These are phyloP conservation scores for Tilletia setariae DNA, from an alignment of 1,284 basidiomycete species.

Conservation along the genomic window DNA sequence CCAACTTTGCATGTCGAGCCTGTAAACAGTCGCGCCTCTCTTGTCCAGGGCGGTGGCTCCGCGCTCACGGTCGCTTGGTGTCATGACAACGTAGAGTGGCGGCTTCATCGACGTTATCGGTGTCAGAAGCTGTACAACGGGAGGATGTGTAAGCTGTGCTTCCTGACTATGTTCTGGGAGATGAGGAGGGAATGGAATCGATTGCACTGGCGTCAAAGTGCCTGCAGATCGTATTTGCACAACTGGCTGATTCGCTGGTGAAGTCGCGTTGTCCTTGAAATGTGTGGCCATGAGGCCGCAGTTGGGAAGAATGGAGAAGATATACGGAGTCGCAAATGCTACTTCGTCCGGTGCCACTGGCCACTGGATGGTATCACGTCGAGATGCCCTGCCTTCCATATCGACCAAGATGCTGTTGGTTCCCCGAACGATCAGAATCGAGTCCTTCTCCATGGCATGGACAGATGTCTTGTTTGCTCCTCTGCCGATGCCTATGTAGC, in stretches of 20 bases:
- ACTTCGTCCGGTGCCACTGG: conserved; percentile 76
- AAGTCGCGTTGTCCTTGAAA: conserved; percentile 24
- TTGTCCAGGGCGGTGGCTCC: conserved; percentile 26
- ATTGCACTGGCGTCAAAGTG: conserved; percentile 40
- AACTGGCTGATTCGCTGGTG: conserved; percentile 28
- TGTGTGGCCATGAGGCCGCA: conserved; percentile 28
- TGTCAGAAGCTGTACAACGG: conserved; percentile 33
- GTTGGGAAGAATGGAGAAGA: conserved; percentile 61
- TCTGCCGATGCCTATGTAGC: conserved; percentile 77
- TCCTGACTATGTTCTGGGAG: conserved; percentile 1
- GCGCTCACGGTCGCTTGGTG: conserved; percentile 26
- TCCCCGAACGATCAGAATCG: conserved; percentile 32
- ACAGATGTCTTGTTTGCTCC: conserved; percentile 66
- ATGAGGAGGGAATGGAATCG: conserved; percentile 34
- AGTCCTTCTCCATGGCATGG: conserved; percentile 62
- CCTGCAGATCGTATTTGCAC: conserved; percentile 39
- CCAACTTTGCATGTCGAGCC: conserved; percentile 70
- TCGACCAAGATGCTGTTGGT: conserved; percentile 65
- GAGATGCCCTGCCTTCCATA: conserved; percentile 66
- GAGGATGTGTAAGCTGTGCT: conserved; percentile 16
- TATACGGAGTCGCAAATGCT: conserved; percentile 76
- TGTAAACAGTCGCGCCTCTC: conserved; percentile 68
- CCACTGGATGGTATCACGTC: conserved; percentile 69
- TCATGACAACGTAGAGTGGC: conserved; percentile 33
- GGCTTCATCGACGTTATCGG: conserved; percentile 31